These are phyloP conservation scores for Ascoidea rubescens DNA, from an alignment of 805 yeast species.

Conservation along the genomic window DNA sequence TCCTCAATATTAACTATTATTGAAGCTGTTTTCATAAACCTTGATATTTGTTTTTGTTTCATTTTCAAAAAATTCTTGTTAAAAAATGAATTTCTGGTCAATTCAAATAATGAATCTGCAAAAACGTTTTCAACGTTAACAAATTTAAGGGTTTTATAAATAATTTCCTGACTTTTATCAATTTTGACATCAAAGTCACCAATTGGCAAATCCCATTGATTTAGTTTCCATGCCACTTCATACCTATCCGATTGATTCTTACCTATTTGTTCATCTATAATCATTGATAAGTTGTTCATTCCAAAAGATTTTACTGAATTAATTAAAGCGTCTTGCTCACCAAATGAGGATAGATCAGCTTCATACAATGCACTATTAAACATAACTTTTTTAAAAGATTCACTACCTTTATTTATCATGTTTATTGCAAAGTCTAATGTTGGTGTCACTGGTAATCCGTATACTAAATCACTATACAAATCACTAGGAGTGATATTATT, in stretches of 20 bases:
- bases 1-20: conserved; percentile 4
- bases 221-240: conserved; percentile 66
- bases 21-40: conserved; percentile 5
- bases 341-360: conserved; percentile 14
- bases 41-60: conserved; percentile 6
- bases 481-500: conserved; percentile 35
- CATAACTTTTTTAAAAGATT: conserved; percentile 29
- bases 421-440: conserved; percentile 36
- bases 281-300: conserved; percentile 38
- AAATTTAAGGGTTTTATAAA: conserved; percentile 38
- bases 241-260: conserved; percentile 18
- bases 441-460: conserved; percentile 51
- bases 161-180: conserved; percentile 20
- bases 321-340: conserved; percentile 15
- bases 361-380: conserved; percentile 48
- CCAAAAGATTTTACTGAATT: conserved; percentile 36
- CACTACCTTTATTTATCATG: conserved; percentile 20
- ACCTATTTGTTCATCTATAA: conserved; percentile 20
- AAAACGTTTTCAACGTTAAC: conserved; percentile 23
- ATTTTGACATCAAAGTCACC: conserved; percentile 23
- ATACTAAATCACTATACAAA: conserved; percentile 30
- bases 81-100: conserved; percentile 14
- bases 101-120: conserved; percentile 1
- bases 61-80: conserved; percentile 10
- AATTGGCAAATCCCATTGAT: conserved; percentile 61